These are phyloP conservation scores for Hylodesmum podocarpum DNA, from an alignment of 306 rosid species.

Conservation along the genomic window DNA sequence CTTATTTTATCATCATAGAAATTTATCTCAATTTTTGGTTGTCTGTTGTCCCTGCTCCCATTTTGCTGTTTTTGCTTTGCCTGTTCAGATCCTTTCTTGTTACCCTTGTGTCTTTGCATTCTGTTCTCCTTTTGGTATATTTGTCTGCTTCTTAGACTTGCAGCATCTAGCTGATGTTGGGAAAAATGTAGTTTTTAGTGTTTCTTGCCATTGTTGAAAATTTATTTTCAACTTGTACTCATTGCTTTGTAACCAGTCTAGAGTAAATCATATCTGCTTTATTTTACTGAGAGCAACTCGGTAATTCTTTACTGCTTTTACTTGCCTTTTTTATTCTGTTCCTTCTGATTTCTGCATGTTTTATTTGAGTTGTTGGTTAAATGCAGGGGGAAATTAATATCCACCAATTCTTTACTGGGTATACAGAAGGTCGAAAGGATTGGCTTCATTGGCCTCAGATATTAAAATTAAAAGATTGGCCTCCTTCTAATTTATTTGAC, in stretches of 20 bases:
- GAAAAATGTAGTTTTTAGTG: background rate
- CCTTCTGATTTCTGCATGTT: constrained; percentile 2
- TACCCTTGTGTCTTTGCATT: background rate
- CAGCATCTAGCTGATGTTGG: background rate
- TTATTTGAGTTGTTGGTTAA: constrained; percentile 14
- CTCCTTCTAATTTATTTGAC: constrained; percentile 75
- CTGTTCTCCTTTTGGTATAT: background rate
- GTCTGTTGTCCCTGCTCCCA: background rate
- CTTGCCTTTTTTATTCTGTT: background rate
- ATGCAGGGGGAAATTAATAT: constrained; percentile 78
- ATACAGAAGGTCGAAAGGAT: constrained; percentile 48
- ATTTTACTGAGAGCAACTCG: background rate
- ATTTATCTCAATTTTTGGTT: background rate
- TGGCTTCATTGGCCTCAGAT: constrained; percentile 63
- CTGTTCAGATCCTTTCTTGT: background rate
- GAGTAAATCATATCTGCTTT: background rate
- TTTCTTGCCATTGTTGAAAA: background rate
- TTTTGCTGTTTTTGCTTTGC: background rate
- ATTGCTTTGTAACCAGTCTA: background rate
- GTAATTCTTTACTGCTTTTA: background rate
- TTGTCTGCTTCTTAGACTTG: background rate
- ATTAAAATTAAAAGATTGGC: constrained; percentile 87
- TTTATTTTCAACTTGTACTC: background rate
- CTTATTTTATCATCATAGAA: background rate
- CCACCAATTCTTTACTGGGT: constrained; percentile 84